Conservation (phyloP, 352 stramenopile genomes). For the Globisporangium irregulare region DNA sequence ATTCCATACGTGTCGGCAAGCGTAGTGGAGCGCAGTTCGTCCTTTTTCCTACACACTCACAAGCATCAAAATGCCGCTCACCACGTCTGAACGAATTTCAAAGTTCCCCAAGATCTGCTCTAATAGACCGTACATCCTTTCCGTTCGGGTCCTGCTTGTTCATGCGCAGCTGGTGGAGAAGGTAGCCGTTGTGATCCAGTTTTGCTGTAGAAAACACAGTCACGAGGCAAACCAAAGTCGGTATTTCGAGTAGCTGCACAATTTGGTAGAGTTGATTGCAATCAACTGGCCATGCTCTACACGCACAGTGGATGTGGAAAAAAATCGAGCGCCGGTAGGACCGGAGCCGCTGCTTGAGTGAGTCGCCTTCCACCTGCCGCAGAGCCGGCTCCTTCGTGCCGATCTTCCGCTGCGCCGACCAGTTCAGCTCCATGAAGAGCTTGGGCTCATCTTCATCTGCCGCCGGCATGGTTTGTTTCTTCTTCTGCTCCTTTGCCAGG, state of each 20-base stretch:
- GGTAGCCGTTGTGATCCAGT: conserved; percentile 63
- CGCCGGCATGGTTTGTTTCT: conserved; percentile 21
- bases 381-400: conserved; percentile 64
- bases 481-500: conserved; percentile 32
- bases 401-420: conserved; percentile 53
- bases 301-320: conserved; percentile 74
- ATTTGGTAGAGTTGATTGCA: no score
- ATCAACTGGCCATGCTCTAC: no score
- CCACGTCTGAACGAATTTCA: not conserved
- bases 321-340: conserved; percentile 70
- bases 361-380: conserved; percentile 71
- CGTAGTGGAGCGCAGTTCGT: conserved; percentile 69
- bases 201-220: conserved; percentile 37
- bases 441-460: conserved; percentile 39
- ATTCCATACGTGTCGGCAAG: conserved; percentile 52
- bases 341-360: conserved; percentile 57
- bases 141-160: conserved; percentile 69
- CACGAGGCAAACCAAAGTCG: not conserved
- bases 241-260: not conserved
- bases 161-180: conserved; percentile 56
- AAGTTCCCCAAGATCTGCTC: not conserved
- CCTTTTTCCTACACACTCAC: conserved; percentile 58
- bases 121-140: conserved; percentile 51
- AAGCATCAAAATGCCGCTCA: not conserved
- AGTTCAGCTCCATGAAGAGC: conserved; percentile 74